A percentile compares a stretch with the other conserved stretches of the same genome.
These are phyloP conservation scores for Exidia glandulosa DNA, from an alignment of 768 basidiomycete species.

Conservation along the genomic window DNA sequence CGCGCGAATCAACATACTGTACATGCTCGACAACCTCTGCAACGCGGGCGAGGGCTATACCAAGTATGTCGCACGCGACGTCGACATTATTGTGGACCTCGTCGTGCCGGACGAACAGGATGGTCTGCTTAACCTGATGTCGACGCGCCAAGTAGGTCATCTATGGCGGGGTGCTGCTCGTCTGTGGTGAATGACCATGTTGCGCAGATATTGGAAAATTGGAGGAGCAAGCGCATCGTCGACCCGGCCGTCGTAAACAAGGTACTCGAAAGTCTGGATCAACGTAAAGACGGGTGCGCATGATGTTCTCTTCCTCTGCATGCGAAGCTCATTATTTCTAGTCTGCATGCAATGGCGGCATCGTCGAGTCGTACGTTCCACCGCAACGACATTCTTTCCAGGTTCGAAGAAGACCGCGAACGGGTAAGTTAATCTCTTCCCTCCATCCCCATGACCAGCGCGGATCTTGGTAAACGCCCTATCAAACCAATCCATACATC, in stretches of 20 bases:
- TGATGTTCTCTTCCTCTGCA: neutral
- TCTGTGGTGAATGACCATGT: neutral
- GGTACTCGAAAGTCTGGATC: slow-evolving; percentile 43
- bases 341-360: neutral
- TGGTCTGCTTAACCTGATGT: slow-evolving; percentile 78
- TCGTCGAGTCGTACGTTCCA: slow-evolving; percentile 5
- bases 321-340: neutral
- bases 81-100: slow-evolving; percentile 63
- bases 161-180: neutral
- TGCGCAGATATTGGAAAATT: slow-evolving; percentile 76
- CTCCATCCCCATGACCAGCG: too few relatives aligned
- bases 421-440: too few relatives aligned
- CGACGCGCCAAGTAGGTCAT: slow-evolving; percentile 65
- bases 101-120: slow-evolving; percentile 87
- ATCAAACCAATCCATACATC: too few relatives aligned
- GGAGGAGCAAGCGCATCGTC: slow-evolving; percentile 76
- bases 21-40: slow-evolving; percentile 82
- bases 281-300: slow-evolving; percentile 25
- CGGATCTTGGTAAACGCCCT: too few relatives aligned
- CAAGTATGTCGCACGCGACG: slow-evolving; percentile 65
- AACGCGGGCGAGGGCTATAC: slow-evolving; percentile 73
- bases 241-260: slow-evolving; percentile 72
- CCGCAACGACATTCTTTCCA: slow-evolving; percentile 32
- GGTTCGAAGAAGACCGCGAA: slow-evolving; percentile 88
- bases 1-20: slow-evolving; percentile 85